Evolutionary conservation across 2,329 filamentous ascomycete species (phyloP), one percentile per base, ranked within the genome.

Genomic region (Aquanectria penicillioides): DNA sequence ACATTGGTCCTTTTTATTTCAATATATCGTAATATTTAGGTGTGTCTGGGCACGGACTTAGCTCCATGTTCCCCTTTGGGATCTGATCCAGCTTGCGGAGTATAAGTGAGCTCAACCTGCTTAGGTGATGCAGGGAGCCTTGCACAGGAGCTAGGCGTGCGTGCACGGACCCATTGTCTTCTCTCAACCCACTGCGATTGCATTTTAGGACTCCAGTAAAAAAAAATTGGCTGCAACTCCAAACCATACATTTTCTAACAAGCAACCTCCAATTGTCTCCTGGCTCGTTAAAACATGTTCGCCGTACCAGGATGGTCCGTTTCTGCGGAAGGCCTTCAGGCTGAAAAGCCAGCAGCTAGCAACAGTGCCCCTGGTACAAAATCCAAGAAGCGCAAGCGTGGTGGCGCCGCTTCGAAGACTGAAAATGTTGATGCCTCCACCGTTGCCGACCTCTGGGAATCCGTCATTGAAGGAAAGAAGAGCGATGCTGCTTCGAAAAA

Each of bases 231-330:
- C 34, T 48, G 53, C 54, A 62, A 49, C 40, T 58, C 31, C 29
- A 46, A 15, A 43, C 46, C 43, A 58, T 20, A 25, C 38, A 50
- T 50, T 61, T 50, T 44, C 51, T 13, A 44, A 31, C 41, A 49
- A 46, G n/a, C n/a, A n/a, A n/a, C n/a, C 48, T 43, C 29, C 55
- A 50, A 47, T 33, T 29, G 20, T 33, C 12, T 20, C 17, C 17
- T 15, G 29, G 34, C 25, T 20, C 11, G 26, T 22, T 36, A 49
- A 50, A 65, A 41, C 55, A 94, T 98, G 94, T 98, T 98, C 76
- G 89, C 93, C 9, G 94, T 98, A 25, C 91, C 92, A 71, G 95
- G 95, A 67, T 97, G 94, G 94, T 92, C 92, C 33, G 83, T 97
- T 29, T 87, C 92, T 54, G 84, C 89, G 61, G 86, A 88, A 65